Base-by-base conservation (phyloP, 495 filamentous ascomycete species). In the Penicillium desertorum region DNA sequence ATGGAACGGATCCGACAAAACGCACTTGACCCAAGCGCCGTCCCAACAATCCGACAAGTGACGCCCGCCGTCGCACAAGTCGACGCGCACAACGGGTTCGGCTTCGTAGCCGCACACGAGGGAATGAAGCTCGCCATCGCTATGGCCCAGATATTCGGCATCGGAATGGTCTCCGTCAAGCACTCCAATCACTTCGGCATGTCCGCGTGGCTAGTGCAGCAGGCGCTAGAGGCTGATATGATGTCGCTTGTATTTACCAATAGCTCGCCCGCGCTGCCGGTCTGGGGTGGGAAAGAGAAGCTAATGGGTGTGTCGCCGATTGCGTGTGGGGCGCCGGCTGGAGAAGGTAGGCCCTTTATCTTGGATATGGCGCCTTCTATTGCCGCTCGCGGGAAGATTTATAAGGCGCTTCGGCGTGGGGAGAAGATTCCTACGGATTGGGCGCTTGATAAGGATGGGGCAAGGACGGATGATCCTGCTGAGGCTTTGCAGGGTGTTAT, bases 151-250 rank as follows among this genome's bases (percentile, higher is more conserved):
- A 76, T 74, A 16, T 86, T 79, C 59, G 89, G 89, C 19, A 86
- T 92, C 56, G 89, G 88, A 11, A 80, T 92, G 78, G 87, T 84
- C 6, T 80, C 78, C 45, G 78, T 91, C 62, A 88, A 86, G 68
- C 85, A 86, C 70, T 86, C 81, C 55, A 92, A 92, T 67, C 89
- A 92, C 69, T 90, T 89, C 61, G 89, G 89, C 53, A 91, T 91
- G 88, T 81, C 80, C 0, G 88, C 88, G 0, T 91, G 88, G 87
- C 55, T 91, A 8, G 88, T 90, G 36, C 83, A 87, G 68, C 86
- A 89, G 68, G 89, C 89, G 9, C 61, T 89, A 44, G 84, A 90
- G 47, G 83, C 79, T 5, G 83, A 79, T 14, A 87, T 90, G 86
- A 85, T 90, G 82, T 82, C 77, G 52, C 75, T 92, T 0, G 88